Conservation (phyloP, 176 grass and related monocot species). For the Oryza meridionalis region DNA sequence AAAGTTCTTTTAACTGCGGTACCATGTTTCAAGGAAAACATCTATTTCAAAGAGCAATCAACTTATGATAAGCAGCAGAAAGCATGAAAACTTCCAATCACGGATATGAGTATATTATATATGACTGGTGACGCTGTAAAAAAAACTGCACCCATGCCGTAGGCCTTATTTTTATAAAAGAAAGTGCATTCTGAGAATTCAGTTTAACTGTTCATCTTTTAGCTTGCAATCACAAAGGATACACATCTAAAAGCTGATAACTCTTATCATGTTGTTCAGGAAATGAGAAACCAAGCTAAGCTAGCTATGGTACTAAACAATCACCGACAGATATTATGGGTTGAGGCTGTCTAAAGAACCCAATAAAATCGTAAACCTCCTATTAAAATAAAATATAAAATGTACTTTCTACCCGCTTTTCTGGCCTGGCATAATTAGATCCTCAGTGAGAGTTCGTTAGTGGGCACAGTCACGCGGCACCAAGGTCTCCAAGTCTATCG, state of each 20-base stretch:
- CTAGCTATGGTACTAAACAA: background rate
- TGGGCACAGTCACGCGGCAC: conserved; percentile 41
- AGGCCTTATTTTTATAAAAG: background rate
- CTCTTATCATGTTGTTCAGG: conserved; percentile 16
- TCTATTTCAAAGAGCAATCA: background rate
- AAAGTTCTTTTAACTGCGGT: background rate
- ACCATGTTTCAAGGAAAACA: background rate
- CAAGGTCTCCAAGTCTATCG: background rate
- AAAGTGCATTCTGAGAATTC: background rate
- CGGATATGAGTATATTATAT: background rate
- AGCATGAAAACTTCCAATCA: background rate
- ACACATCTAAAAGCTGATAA: background rate
- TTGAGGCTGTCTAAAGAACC: background rate
- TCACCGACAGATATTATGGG: conserved; percentile 4
- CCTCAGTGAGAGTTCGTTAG: conserved; percentile 21
- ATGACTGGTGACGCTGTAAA: background rate
- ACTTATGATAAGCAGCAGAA: background rate
- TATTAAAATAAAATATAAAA: conserved; percentile 8
- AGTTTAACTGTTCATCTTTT: background rate
- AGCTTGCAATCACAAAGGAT: background rate
- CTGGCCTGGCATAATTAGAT: conserved; percentile 31
- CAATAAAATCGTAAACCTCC: background rate
- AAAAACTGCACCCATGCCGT: background rate
- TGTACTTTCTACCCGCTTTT: conserved; percentile 32
- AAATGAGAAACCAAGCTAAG: background rate